A percentile compares a stretch with the other conserved stretches of the same genome.
Evolutionary conservation across 768 basidiomycete species (phyloP).

Genomic region (Rhodotorula babjevae): DNA sequence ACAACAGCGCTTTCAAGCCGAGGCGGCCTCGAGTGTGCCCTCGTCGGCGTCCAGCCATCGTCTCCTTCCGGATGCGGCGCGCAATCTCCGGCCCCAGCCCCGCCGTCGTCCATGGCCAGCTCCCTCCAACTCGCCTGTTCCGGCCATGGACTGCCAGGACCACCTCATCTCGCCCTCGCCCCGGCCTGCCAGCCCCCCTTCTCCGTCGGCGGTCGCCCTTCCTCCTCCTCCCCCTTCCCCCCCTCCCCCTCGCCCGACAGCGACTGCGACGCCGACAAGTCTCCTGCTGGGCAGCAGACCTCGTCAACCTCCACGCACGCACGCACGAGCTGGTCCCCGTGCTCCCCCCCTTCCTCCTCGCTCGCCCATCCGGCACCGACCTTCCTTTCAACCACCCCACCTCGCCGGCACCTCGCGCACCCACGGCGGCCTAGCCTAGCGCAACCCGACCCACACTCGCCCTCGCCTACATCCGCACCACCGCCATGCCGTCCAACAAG

Average conservation of each 20-base stretch:
- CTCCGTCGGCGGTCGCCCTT: too few species aligned
- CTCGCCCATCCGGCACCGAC: slow-evolving; percentile 1
- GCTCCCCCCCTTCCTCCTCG: not conserved
- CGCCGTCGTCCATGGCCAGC: too few species aligned
- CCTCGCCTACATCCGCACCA: not conserved
- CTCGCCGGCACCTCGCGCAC: not conserved
- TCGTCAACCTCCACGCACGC: not conserved
- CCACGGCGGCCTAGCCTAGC: not conserved
- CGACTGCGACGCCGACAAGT: not conserved
- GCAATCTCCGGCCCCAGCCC: too few species aligned
- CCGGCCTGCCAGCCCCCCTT: too few species aligned
- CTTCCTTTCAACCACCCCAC: not conserved
- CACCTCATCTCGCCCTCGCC: too few species aligned
- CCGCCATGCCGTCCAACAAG: too few species aligned
- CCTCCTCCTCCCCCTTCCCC: not conserved
- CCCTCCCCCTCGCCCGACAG: not conserved
- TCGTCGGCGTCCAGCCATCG: too few species aligned
- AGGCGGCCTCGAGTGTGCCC: too few species aligned
- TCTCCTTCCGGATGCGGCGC: not conserved
- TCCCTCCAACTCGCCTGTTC: too few species aligned
- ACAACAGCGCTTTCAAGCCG: too few species aligned
- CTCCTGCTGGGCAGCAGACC: not conserved
- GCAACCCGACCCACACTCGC: too few species aligned
- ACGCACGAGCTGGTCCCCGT: slow-evolving; percentile 8
- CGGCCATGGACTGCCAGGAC: too few species aligned